These are phyloP conservation scores for Orbilia ellipsospora DNA, from an alignment of 2,329 filamentous ascomycete species.

Conservation along the genomic window DNA sequence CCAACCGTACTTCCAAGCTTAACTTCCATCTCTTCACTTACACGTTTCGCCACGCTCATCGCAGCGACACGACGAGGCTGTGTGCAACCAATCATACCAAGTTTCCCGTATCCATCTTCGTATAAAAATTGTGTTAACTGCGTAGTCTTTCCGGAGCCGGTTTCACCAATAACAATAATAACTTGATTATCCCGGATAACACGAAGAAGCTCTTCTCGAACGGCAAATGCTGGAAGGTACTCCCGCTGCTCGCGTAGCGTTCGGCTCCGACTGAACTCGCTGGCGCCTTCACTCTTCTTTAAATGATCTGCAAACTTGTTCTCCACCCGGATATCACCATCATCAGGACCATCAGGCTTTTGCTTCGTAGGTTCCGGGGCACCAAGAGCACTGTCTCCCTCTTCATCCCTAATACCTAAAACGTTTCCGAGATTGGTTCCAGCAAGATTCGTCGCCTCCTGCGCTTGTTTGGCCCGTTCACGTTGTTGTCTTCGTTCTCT, in stretches of 20 bases:
- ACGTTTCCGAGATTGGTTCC: conserved; percentile 93
- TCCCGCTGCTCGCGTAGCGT: conserved; percentile 89
- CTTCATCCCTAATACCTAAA: conserved; percentile 93
- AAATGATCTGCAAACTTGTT: conserved; percentile 90
- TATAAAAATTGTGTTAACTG: conserved; percentile 95
- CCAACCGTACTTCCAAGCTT: conserved; percentile 87
- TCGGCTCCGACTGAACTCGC: conserved; percentile 92
- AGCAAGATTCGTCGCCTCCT: conserved; percentile 91
- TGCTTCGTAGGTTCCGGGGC: conserved; percentile 67
- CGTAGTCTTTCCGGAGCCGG: conserved; percentile 96
- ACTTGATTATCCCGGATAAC: conserved; percentile 98
- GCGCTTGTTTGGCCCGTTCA: conserved; percentile 91
- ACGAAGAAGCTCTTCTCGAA: conserved; percentile 88
- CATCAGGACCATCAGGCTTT: conserved; percentile 72
- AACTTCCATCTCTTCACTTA: conserved; percentile 98
- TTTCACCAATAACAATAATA: conserved; percentile 95
- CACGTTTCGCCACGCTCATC: conserved; percentile 98
- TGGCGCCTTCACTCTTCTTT: conserved; percentile 83
- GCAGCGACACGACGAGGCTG: conserved; percentile 95
- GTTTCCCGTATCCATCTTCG: conserved; percentile 90
- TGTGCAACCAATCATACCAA: conserved; percentile 93
- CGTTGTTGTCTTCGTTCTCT: conserved; percentile 90
- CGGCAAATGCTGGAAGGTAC: conserved; percentile 93
- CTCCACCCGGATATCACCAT: conserved; percentile 68
- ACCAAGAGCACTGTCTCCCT: conserved; percentile 80